Conservation (phyloP, 1,284 basidiomycete species). For the Ustilago sp. region DNA sequence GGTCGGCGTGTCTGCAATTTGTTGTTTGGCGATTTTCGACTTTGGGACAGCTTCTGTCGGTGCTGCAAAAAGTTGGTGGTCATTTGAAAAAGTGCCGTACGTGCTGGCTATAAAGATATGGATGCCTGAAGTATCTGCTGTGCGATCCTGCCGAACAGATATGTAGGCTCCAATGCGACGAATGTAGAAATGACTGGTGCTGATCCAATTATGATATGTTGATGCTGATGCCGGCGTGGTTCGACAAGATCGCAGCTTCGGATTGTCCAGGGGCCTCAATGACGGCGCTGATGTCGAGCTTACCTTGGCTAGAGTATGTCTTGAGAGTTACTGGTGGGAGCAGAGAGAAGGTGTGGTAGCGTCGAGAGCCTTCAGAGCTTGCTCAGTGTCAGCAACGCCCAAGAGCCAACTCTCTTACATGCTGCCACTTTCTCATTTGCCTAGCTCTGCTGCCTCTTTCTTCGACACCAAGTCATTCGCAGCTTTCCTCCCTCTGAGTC, state of each 20-base stretch:
- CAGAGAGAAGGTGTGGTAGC: slow-evolving; percentile 44
- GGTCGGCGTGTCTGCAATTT: not conserved
- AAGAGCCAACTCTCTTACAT: not conserved
- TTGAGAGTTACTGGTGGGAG: slow-evolving; percentile 54
- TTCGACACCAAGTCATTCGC: too few relatives aligned
- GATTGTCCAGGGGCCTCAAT: slow-evolving; percentile 25
- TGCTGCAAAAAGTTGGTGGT: not conserved
- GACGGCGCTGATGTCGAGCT: slow-evolving; percentile 32
- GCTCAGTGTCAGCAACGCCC: slow-evolving; percentile 11
- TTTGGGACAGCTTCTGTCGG: not conserved
- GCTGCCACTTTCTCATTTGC: not conserved
- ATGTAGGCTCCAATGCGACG: not conserved
- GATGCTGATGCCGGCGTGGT: slow-evolving; percentile 1
- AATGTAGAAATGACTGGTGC: not conserved
- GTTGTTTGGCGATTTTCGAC: not conserved
- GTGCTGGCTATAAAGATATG: not conserved
- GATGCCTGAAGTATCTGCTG: not conserved
- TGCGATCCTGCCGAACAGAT: not conserved
- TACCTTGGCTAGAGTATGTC: slow-evolving; percentile 55
- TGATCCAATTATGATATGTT: slow-evolving; percentile 2
- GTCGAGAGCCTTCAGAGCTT: slow-evolving; percentile 42
- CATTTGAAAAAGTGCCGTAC: not conserved
- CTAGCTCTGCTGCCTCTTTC: slow-evolving; percentile 1
- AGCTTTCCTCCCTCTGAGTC: not conserved
- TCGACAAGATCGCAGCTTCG: slow-evolving; percentile 15